Evolutionary conservation across 768 basidiomycete species (phyloP), one percentile per base, ranked within the genome.

Genomic region (Jaapia argillacea): DNA sequence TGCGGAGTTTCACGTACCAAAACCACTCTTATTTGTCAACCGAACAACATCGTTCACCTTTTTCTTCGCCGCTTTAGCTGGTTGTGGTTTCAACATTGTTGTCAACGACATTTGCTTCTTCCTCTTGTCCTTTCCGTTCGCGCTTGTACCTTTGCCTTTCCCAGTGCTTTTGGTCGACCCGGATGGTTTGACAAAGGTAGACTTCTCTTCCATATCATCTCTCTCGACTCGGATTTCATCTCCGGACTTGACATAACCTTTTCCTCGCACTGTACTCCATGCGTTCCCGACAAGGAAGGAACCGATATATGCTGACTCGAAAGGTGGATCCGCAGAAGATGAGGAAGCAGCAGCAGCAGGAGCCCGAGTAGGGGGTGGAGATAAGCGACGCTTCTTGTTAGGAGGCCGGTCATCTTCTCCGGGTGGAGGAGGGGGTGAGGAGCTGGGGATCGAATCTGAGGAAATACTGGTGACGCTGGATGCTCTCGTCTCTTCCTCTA

Each of bases 181-280:
- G 12, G 54, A 36, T 24, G 23, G 36, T 36, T 20, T 40, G 24
- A n/a, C 46, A 36, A 18, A 67, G 10, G 28, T 16, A 33, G 16
- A 16, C 16, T 33, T 33, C 28, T 33, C 66, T 2, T 70, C 64
- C 6, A 58, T 59, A 27, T 55, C 60, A 36, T 86, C 81, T 36
- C 82, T 70, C 51, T 75, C 71, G 6, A 86, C 64, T 38, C 55
- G 52, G 20, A 87, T 61, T 20, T 67, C 55, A n/a, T 87, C 85
- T n/a, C 75, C 74, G 18, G 63, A 47, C 47, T 77, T 77, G 27
- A 85, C 66, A 47, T 86, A 85, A 3, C 81, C 80, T 51, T 70
- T 76, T 1, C 85, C 85, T 40, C 74, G 81, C 12, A 74, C 81
- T 31, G 79, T 87, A 49, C 82, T 85, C 83, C 83, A 88, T 6